Conservation (phyloP, 176 grass and related monocot genomes). For the Oryza punctata region DNA sequence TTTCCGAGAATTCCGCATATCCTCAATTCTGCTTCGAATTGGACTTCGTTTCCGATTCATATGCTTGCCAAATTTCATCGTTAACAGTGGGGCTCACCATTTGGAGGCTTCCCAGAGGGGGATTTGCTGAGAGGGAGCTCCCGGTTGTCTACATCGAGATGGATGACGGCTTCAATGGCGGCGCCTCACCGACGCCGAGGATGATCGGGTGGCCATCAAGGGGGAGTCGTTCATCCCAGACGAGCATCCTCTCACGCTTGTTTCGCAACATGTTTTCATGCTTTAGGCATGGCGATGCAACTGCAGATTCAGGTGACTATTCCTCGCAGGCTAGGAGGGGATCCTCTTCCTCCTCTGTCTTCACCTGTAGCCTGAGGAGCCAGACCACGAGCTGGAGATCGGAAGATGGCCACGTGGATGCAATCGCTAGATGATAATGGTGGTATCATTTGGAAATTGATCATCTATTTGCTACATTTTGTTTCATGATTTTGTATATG, state of each 20-base stretch:
- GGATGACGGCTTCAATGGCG: no score
- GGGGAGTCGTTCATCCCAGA: no score
- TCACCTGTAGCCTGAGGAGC: conserved; percentile 38
- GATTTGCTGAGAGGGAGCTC: no score
- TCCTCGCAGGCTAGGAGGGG: conserved; percentile 25
- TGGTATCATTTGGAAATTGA: neutral
- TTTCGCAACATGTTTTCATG: conserved; percentile 54
- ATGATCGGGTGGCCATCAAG: no score
- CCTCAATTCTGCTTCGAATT: no score
- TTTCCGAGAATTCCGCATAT: no score
- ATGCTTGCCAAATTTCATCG: no score
- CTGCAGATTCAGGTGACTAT: neutral
- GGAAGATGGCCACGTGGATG: conserved; percentile 40
- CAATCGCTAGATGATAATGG: conserved; percentile 34
- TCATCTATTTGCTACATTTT: conserved; percentile 17
- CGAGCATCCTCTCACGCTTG: conserved; percentile 22
- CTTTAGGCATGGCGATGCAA: conserved; percentile 24
- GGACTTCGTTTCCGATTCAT: no score
- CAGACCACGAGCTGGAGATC: conserved; percentile 47
- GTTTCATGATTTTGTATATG: conserved; percentile 6
- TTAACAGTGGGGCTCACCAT: no score
- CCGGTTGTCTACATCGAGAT: no score
- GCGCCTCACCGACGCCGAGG: no score
- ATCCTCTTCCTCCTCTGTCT: neutral
- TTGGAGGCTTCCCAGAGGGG: no score